phyloP scores from a whole-genome alignment of 345 rosid genomes.

The Draba incana region DNA sequence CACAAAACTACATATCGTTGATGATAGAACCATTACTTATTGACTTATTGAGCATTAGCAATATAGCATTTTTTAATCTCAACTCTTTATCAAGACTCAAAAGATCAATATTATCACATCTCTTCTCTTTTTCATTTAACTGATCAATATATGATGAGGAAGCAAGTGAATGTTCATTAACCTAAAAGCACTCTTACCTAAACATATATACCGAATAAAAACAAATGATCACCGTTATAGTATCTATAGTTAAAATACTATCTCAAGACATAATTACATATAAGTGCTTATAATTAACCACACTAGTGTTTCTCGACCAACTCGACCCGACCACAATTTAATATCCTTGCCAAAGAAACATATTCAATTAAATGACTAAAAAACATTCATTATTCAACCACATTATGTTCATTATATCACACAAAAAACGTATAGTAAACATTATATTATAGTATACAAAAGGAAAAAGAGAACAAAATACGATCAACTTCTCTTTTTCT shows the following conservation, averaged over 20 bases:
- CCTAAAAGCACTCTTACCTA: conserved; percentile 1
- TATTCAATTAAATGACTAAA: conserved; percentile 7
- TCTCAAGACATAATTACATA: conserved; percentile 22
- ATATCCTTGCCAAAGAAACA: conserved; percentile 34
- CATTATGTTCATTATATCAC: conserved; percentile 1
- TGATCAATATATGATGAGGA: too few species aligned
- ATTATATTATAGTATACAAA: background rate
- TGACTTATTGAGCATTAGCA: background rate
- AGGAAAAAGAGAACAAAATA: conserved; percentile 30
- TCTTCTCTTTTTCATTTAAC: too few species aligned
- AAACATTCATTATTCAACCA: conserved; percentile 17
- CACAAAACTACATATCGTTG: background rate
- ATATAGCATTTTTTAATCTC: background rate
- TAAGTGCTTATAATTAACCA: conserved; percentile 34
- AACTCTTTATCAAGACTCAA: background rate
- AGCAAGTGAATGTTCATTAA: background rate
- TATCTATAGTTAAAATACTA: background rate
- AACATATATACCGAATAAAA: background rate
- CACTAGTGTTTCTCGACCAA: conserved; percentile 26
- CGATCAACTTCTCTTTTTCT: conserved; percentile 24
- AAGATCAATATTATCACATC: too few species aligned
- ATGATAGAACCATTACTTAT: background rate
- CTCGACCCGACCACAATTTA: conserved; percentile 34
- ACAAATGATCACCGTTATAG: conserved; percentile 6
- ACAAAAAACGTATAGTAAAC: background rate